Base-by-base conservation (phyloP, 257 asterid species). In the Ophiorrhiza pumila region DNA sequence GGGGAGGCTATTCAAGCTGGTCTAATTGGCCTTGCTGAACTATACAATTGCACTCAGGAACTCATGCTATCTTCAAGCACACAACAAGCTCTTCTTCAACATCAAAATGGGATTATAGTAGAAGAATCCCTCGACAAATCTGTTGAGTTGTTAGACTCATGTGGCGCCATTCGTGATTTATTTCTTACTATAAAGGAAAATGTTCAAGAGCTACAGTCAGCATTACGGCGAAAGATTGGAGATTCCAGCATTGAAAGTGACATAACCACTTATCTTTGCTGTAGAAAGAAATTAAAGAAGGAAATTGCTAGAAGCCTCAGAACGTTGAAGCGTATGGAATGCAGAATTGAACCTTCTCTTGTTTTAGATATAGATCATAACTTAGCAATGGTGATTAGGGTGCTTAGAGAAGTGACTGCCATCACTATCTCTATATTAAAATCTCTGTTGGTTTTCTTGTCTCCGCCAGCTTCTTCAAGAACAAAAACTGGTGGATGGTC, bases 191-290 rank as follows among this genome's bases (percentile, higher is more conserved):
- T 89, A 23, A 86, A 71, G 60, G 90, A 86, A 69, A 78, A 72
- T 59, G 82, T 78, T 0, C 91, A 74, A 49, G 74, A 74, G 32
- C 90, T 90, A 29, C 92, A 93, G 71, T 93, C 98, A 5, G 87
- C 96, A 0, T 35, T 93, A 14, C 72, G 96, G 9, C 82, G 97
- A 25, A 93, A 86, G 80, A 85, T 87, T 15, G 81, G 73, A 1
- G 85, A 81, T 60, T 71, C 87, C 31, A 62, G 77, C 77, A 65
- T 81, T 29, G 87, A 77, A 12, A 65, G 50, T 18, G 89, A 82
- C 8, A 35, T 89, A 7, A 65, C 39, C 7, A 56, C 86, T 1
- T 92, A 84, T 71, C 43, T 80, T 12, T 39, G 39, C 80, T 66
- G 65, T 23, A 80, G 91, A 62, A 90, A 87, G 84, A 81, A 81